Base-by-base conservation (phyloP, 495 filamentous ascomycete genomes). In the Sordaria brevicollis region DNA sequence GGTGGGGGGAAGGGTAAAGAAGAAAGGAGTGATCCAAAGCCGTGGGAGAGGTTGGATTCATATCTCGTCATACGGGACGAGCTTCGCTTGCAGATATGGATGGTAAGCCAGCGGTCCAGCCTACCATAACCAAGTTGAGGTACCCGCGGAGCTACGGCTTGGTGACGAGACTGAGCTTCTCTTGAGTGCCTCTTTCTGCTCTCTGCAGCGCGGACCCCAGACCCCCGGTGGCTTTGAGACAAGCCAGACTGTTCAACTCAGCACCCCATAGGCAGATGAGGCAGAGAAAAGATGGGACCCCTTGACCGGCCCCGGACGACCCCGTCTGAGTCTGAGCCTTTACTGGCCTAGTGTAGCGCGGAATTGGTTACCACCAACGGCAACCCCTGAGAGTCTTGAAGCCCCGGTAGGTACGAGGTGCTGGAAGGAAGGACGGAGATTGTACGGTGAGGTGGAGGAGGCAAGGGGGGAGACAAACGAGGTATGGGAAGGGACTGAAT, bases 21-120 rank as follows among this genome's bases (percentile, higher is more conserved):
- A 70, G 75, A 67, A 69, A 69, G 69, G 68, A 70, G 71, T 37
- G 41, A 71, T 73, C 73, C 72, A 71, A 72, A 72, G 68, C 73
- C 66, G 74, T 76, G 75, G 76, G 71, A 76, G 69, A 73, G 43
- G 74, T 72, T 73, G 71, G 72, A 72, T 76, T 79, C 76, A 79
- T 79, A 79, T 75, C 71, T 72, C 71, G 69, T 66, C 69, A 72
- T 68, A 67, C 69, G 70, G 73, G 71, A 62, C 62, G 57, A 72
- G 71, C 67, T 69, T 73, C 69, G 68, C 68, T 67, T 67, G 36
- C 67, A 68, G 25, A 67, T 71, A 65, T 62, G 49, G 17, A 62
- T 62, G 49, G 49, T 17, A 62, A 62, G 49, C 25, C 49, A 62
- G 25, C 49, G 33, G 49, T 62, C 49, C 49, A 31, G 39, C 39